Percentiles rank a stretch among this genome's conserved stretches.
phyloP scores from a whole-genome alignment of 768 basidiomycete species.

The Boletus vermiculosoides region DNA sequence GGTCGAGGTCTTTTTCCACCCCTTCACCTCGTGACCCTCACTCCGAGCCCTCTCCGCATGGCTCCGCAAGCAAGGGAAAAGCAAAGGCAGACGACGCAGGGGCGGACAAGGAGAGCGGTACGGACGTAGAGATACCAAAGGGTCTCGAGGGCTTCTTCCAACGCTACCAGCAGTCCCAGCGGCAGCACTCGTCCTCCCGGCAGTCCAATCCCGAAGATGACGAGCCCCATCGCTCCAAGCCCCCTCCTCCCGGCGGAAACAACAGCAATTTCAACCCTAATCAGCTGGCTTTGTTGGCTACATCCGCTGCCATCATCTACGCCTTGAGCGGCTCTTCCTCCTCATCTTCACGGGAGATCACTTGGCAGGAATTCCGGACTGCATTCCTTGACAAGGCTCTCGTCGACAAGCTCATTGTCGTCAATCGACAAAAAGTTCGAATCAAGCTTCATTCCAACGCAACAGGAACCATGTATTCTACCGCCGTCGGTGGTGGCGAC shows the following conservation, averaged over 20 bases:
- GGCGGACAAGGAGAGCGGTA: slow-evolving; percentile 31
- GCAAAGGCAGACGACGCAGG: slow-evolving; percentile 34
- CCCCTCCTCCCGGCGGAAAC: slow-evolving; percentile 46
- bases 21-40: slow-evolving; percentile 37
- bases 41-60: slow-evolving; percentile 28
- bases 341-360: slow-evolving; percentile 79
- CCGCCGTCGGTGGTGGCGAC: slow-evolving; percentile 52
- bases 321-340: slow-evolving; percentile 50
- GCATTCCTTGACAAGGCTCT: slow-evolving; percentile 96
- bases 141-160: slow-evolving; percentile 79
- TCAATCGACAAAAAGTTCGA: slow-evolving; percentile 88
- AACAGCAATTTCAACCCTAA: slow-evolving; percentile 54
- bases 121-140: slow-evolving; percentile 50
- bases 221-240: slow-evolving; percentile 39
- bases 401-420: slow-evolving; percentile 89
- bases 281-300: slow-evolving; percentile 58
- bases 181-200: slow-evolving; percentile 28
- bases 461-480: slow-evolving; percentile 72
- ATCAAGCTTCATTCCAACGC: slow-evolving; percentile 93
- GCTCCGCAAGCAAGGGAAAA: slow-evolving; percentile 30
- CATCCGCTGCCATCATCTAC: slow-evolving; percentile 63
- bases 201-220: slow-evolving; percentile 32
- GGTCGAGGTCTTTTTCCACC: slow-evolving; percentile 48
- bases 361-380: slow-evolving; percentile 99
- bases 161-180: slow-evolving; percentile 50